Percentiles rank a stretch among this genome's conserved stretches.
These are phyloP conservation scores for Colletotrichum endophyticum DNA, from an alignment of 2,329 filamentous ascomycete genomes.

Conservation along the genomic window DNA sequence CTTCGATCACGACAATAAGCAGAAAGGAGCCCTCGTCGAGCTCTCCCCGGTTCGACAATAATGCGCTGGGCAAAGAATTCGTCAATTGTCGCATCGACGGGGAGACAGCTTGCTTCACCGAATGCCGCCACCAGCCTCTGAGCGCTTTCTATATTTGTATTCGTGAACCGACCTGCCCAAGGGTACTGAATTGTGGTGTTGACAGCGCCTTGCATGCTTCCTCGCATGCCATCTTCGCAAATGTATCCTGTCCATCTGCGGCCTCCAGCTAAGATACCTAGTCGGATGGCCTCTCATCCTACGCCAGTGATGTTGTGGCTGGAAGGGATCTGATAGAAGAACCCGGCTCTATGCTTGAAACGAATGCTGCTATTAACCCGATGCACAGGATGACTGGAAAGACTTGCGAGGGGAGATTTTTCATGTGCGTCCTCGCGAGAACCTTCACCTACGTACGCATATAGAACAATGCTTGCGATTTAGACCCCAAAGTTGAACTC, in stretches of 20 bases:
- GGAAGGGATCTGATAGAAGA: background rate
- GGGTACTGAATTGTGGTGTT: background rate
- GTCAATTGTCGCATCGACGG: background rate
- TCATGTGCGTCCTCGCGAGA: background rate
- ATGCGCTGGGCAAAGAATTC: background rate
- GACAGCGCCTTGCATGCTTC: background rate
- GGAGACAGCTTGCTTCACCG: background rate
- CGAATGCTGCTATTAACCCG: background rate
- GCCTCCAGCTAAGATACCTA: too few species aligned
- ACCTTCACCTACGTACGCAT: background rate
- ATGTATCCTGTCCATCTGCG: too few species aligned
- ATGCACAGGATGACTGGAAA: background rate
- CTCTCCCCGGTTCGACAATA: background rate
- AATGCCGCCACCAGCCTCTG: background rate
- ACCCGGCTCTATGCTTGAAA: background rate
- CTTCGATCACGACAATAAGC: background rate
- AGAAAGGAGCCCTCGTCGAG: background rate
- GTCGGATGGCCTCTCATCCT: too few species aligned
- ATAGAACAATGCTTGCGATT: background rate
- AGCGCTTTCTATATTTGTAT: background rate
- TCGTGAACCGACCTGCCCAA: background rate
- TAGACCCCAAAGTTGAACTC: constrained; percentile 45
- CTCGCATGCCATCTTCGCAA: background rate
- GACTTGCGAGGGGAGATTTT: background rate
- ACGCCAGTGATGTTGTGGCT: background rate